Evolutionary conservation across 73 alveolate genomes (phyloP).

Genomic region (Stentor roeselii): DNA sequence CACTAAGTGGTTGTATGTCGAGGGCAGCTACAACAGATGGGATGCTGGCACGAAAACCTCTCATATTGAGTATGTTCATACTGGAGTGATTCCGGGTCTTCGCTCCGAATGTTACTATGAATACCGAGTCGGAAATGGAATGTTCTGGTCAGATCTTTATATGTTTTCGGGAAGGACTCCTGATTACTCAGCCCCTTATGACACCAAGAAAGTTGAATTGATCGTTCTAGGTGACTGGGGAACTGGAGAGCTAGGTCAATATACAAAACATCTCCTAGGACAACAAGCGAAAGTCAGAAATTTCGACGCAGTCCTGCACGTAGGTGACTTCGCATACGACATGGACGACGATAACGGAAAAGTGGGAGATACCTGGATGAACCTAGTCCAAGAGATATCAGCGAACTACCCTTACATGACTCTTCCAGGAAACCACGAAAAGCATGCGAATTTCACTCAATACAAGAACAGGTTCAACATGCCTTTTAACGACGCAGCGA

Average conservation of each 20-base stretch:
- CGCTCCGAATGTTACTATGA: constrained; percentile 1
- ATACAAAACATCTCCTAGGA: background rate
- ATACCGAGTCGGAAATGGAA: background rate
- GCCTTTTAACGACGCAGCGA: background rate
- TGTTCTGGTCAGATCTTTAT: background rate
- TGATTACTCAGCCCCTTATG: background rate
- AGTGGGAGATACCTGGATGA: constrained; percentile 12
- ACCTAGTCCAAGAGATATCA: background rate
- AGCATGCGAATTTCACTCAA: constrained; percentile 6
- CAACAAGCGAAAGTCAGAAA: background rate
- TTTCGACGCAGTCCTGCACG: background rate
- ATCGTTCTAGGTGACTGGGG: constrained; percentile 24
- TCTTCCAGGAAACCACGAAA: constrained; percentile 23
- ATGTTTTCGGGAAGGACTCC: constrained; percentile 15
- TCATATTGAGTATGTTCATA: background rate
- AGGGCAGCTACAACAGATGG: background rate
- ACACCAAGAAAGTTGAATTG: background rate
- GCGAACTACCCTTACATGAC: constrained; percentile 18
- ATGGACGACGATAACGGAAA: constrained; percentile 9
- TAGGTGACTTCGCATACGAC: constrained; percentile 6
- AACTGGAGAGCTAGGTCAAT: constrained; percentile 17
- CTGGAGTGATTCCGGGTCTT: background rate
- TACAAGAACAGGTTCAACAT: constrained; percentile 7
- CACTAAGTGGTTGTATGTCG: background rate
- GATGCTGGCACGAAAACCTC: background rate